phyloP scores from a whole-genome alignment of 2,329 filamentous ascomycete genomes.

The Monosporascus sp. region DNA sequence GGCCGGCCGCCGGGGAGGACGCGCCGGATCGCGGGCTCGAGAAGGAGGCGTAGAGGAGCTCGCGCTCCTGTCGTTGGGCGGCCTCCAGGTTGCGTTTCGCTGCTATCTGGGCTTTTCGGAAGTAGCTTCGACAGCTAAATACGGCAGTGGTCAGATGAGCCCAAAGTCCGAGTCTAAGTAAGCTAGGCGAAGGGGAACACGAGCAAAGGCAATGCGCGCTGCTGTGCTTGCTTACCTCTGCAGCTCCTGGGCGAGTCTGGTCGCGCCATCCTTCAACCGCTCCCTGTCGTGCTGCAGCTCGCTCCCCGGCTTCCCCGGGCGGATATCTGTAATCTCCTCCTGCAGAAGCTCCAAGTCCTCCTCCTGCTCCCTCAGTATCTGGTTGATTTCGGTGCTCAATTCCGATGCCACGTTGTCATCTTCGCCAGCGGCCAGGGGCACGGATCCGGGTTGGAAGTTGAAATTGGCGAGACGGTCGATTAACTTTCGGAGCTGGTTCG shows the following conservation, averaged over 20 bases:
- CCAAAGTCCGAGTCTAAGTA: no score
- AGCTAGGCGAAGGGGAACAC: no score
- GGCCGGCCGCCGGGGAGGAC: conserved; percentile 25
- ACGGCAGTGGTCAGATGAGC: no score
- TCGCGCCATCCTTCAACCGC: conserved; percentile 61
- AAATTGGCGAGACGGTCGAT: conserved; percentile 56
- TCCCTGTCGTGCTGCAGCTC: conserved; percentile 58
- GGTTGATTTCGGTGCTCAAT: conserved; percentile 74
- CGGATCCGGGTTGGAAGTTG: conserved; percentile 53
- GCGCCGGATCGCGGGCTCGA: conserved; percentile 36
- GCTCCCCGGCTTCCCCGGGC: conserved; percentile 44
- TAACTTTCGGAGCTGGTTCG: conserved; percentile 51
- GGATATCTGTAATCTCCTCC: conserved; percentile 72
- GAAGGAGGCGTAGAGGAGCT: conserved; percentile 66
- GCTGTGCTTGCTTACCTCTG: conserved; percentile 48
- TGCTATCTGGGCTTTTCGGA: conserved; percentile 75
- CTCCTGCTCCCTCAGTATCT: conserved; percentile 70
- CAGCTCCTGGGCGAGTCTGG: conserved; percentile 65
- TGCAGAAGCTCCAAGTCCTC: conserved; percentile 77
- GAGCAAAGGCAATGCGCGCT: no score
- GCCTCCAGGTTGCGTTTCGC: conserved; percentile 71
- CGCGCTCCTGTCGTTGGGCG: conserved; percentile 71
- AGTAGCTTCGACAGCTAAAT: conserved; percentile 55
- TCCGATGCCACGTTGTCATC: conserved; percentile 60
- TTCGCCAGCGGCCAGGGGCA: conserved; percentile 44